Evolutionary conservation across 2,329 filamentous ascomycete genomes (phyloP).

Genomic region (Botrytis aclada): DNA sequence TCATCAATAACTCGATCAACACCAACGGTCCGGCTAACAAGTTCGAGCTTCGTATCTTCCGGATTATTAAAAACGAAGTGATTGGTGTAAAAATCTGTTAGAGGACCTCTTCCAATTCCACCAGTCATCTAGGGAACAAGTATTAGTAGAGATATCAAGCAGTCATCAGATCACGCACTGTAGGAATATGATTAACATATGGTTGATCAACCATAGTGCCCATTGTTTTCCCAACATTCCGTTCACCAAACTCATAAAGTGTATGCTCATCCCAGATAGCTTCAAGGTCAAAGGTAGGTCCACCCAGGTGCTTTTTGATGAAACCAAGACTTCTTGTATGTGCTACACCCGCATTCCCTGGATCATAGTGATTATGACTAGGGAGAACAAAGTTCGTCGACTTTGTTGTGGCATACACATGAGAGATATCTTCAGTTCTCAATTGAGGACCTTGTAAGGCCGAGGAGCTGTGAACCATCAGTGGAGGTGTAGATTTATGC

Average conservation of each 20-base stretch:
- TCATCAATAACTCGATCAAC: conserved; percentile 71
- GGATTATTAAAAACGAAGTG: conserved; percentile 76
- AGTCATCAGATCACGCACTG: conserved; percentile 43
- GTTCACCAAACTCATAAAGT: conserved; percentile 64
- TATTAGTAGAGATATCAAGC: not conserved
- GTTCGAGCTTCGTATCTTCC: conserved; percentile 61
- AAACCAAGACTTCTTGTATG: conserved; percentile 66
- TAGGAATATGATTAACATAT: conserved; percentile 76
- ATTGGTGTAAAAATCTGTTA: conserved; percentile 67
- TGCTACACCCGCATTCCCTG: conserved; percentile 49
- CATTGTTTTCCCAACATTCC: conserved; percentile 72
- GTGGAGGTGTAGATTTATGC: not conserved
- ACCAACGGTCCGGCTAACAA: conserved; percentile 69
- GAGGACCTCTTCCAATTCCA: conserved; percentile 60
- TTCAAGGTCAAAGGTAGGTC: conserved; percentile 72
- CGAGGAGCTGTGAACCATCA: conserved; percentile 11
- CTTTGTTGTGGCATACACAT: conserved; percentile 19
- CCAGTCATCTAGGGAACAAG: conserved; percentile 45
- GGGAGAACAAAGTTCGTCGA: conserved; percentile 26
- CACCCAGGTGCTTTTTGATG: conserved; percentile 59
- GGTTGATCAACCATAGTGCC: conserved; percentile 75
- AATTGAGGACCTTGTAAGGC: not conserved
- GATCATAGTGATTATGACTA: conserved; percentile 33
- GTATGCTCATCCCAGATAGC: conserved; percentile 79
- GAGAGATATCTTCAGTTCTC: conserved; percentile 3